These are phyloP conservation scores for Arabidopsis lyrata DNA, from an alignment of 441 rosid species.

Conservation along the genomic window DNA sequence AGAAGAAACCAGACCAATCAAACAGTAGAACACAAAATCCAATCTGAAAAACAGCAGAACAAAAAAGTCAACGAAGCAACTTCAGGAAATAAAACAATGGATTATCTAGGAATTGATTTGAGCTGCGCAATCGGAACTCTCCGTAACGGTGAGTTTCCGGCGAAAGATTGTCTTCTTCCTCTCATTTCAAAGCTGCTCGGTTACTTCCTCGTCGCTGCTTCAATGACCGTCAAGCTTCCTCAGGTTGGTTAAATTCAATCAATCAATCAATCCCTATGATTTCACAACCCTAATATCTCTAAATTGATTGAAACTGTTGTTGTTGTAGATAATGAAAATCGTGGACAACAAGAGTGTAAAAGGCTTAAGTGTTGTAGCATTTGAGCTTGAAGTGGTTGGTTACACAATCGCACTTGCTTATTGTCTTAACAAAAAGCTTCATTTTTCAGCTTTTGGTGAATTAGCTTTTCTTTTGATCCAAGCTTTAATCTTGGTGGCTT, in stretches of 20 bases:
- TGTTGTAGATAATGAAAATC: conserved; percentile 69
- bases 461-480: conserved; percentile 70
- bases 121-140: conserved; percentile 62
- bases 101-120: conserved; percentile 63
- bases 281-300: background rate
- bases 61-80: conserved; percentile 28
- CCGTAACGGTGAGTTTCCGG: conserved; percentile 56
- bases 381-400: conserved; percentile 81
- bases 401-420: conserved; percentile 76
- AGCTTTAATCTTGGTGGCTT: conserved; percentile 71
- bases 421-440: conserved; percentile 75
- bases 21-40: background rate
- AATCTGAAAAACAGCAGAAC: conserved; percentile 1
- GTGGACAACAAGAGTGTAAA: conserved; percentile 66
- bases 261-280: background rate
- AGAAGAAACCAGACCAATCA: background rate
- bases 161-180: conserved; percentile 71
- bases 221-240: conserved; percentile 86
- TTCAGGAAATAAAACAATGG: conserved; percentile 48
- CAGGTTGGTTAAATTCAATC: conserved; percentile 50
- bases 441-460: conserved; percentile 85
- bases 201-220: conserved; percentile 76
- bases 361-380: conserved; percentile 70
- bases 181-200: conserved; percentile 76
- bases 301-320: background rate